Evolutionary conservation across 2,329 filamentous ascomycete species (phyloP), one percentile per base, ranked within the genome.

Genomic region (Pezicula carpinea): DNA sequence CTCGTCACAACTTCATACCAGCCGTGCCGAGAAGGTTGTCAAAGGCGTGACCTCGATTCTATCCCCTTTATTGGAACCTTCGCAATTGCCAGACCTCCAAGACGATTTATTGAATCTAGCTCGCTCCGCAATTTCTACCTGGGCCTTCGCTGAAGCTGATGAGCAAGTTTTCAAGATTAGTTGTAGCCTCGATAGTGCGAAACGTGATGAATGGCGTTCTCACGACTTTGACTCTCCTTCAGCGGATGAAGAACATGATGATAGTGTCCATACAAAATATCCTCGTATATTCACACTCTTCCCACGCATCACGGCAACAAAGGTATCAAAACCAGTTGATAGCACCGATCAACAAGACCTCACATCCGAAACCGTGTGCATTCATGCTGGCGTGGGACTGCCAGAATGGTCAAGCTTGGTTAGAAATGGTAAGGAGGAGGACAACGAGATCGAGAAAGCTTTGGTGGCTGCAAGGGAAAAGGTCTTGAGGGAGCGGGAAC

Each of bases 241-340:
- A 19, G 14, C 36, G 5, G n/a, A 8, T 11, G 19, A 11, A 34
- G 21, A 17, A 21, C n/a, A 18, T 5, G 19, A 18, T 4, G 45
- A 49, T 8, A 18, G 42, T 14, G 23, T 31, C 13, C 42, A 40
- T 29, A 23, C 47, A 5, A 50, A 48, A 29, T 14, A 39, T 10
- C 39, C 48, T 19, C 36, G 43, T 19, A 48, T 51, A 38, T 53
- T 36, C 43, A 47, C 43, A 23, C 39, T 55, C 23, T 55, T 55
- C 36, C 53, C 51, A 19, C 46, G 34, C 21, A 41, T 55, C 38
- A 39, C 34, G 7, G 43, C 48, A 17, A 19, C 31, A 29, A 44
- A 42, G 21, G 13, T 39, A 14, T n/a, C 36, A 14, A 21, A 32
- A 22, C 13, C n/a, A 29, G 29, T 33, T 14, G 41, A 42, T 21